phyloP scores from a whole-genome alignment of 495 filamentous ascomycete genomes.

The Cercophora scortea region DNA sequence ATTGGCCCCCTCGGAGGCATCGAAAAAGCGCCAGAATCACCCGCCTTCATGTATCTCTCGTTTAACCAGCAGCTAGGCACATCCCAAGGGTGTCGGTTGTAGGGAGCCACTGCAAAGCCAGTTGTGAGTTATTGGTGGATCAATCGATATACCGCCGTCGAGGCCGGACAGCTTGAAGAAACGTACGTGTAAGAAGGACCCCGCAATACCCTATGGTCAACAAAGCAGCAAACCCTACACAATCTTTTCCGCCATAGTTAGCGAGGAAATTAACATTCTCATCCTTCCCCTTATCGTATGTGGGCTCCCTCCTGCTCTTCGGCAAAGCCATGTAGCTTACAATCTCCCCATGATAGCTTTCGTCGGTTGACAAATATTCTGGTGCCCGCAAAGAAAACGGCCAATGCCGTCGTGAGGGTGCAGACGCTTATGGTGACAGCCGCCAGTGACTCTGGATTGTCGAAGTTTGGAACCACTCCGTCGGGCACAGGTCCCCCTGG shows the following conservation, averaged over 20 bases:
- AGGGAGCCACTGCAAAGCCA: not conserved
- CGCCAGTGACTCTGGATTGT: slow-evolving; percentile 5
- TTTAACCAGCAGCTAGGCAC: slow-evolving; percentile 8
- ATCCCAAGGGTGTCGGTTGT: slow-evolving; percentile 8
- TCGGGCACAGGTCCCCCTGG: slow-evolving; percentile 8
- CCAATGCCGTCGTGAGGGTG: not conserved
- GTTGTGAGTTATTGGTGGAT: not conserved
- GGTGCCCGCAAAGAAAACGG: not conserved
- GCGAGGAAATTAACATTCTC: no score
- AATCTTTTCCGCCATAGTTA: not conserved
- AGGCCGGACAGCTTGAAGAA: no score
- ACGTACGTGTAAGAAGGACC: not conserved
- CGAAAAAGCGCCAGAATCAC: not conserved
- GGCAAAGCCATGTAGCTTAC: not conserved
- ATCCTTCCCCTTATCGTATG: no score
- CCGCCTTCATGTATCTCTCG: not conserved
- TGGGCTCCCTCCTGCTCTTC: not conserved
- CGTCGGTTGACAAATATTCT: slow-evolving; percentile 4
- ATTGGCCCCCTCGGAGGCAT: not conserved
- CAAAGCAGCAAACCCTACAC: not conserved
- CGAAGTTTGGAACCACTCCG: slow-evolving; percentile 8
- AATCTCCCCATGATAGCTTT: not conserved
- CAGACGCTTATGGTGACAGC: not conserved
- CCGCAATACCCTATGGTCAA: not conserved
- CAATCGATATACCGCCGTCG: not conserved